Evolutionary conservation across 1,284 basidiomycete genomes (phyloP).

Genomic region (Porogramme epimiltina): DNA sequence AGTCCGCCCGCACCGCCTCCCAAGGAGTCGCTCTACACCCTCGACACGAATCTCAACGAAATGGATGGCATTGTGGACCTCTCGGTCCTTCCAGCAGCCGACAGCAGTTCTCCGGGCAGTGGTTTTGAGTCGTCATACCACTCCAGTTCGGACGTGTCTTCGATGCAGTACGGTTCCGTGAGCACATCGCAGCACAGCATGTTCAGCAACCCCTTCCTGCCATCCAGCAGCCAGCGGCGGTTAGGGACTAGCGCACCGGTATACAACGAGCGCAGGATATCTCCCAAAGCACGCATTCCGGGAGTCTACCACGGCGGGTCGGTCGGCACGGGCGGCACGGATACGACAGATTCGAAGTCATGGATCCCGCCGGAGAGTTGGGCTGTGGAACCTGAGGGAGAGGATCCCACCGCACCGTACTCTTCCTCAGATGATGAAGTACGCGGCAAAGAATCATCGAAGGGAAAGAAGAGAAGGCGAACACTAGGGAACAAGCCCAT

Average conservation of each 20-base stretch:
- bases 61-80: constrained; percentile 86
- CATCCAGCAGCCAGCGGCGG: constrained; percentile 29
- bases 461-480: constrained; percentile 19
- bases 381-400: constrained; percentile 48
- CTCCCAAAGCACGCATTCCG: constrained; percentile 46
- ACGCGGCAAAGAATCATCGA: constrained; percentile 5
- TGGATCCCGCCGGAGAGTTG: constrained; percentile 64
- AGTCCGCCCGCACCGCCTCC: constrained; percentile 20
- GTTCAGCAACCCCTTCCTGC: constrained; percentile 32
- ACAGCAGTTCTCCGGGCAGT: constrained; percentile 42
- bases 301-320: neutral
- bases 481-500: constrained; percentile 18
- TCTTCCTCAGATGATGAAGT: constrained; percentile 48
- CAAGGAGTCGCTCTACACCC: constrained; percentile 39
- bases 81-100: constrained; percentile 30
- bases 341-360: constrained; percentile 33
- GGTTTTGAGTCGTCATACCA: constrained; percentile 32
- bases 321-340: constrained; percentile 8
- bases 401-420: constrained; percentile 42
- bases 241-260: constrained; percentile 15
- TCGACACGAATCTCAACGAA: constrained; percentile 79
- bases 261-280: constrained; percentile 46
- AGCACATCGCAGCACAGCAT: constrained; percentile 23
- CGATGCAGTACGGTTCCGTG: constrained; percentile 26
- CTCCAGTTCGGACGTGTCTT: constrained; percentile 30